Conservation (phyloP, 192 early-diverging fungal genomes). For the Radiomyces spectabilis region DNA sequence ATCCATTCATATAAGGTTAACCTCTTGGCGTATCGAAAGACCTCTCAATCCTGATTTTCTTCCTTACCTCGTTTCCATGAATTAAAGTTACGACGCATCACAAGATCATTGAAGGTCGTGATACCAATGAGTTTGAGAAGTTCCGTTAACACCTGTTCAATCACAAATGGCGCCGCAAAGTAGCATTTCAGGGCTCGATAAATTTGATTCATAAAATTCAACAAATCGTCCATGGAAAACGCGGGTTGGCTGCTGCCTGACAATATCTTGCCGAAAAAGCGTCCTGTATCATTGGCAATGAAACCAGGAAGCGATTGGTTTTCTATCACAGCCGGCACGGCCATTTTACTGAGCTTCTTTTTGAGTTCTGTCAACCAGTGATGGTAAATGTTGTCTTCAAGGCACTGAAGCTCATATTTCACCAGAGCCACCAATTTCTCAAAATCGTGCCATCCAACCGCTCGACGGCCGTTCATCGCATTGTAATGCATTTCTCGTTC, state of each 20-base stretch:
- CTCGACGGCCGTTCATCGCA: constrained; percentile 48
- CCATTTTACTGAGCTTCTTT: constrained; percentile 89
- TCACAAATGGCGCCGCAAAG: constrained; percentile 88
- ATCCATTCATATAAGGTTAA: too few species aligned
- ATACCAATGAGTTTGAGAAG: constrained; percentile 93
- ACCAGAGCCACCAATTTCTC: constrained; percentile 81
- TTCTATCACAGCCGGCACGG: constrained; percentile 94
- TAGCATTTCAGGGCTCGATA: constrained; percentile 96
- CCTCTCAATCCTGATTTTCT: too few species aligned
- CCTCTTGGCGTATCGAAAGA: too few species aligned
- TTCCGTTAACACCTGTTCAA: constrained; percentile 91
- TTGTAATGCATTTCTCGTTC: constrained; percentile 58
- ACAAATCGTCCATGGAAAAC: constrained; percentile 92
- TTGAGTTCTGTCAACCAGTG: constrained; percentile 98
- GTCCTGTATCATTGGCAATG: constrained; percentile 82
- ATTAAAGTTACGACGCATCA: constrained; percentile 98
- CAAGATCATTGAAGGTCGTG: constrained; percentile 92
- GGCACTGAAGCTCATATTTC: constrained; percentile 82
- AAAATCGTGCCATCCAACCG: constrained; percentile 56
- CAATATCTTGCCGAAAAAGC: constrained; percentile 88
- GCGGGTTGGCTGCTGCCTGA: constrained; percentile 61
- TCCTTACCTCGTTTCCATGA: constrained; percentile 90
- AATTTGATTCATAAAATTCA: constrained; percentile 91
- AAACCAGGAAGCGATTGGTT: constrained; percentile 93
- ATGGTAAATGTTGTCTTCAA: constrained; percentile 93